Percentiles rank a stretch among this genome's conserved stretches.
phyloP scores from a whole-genome alignment of 495 filamentous ascomycete species.

The Choiromyces venosus region DNA sequence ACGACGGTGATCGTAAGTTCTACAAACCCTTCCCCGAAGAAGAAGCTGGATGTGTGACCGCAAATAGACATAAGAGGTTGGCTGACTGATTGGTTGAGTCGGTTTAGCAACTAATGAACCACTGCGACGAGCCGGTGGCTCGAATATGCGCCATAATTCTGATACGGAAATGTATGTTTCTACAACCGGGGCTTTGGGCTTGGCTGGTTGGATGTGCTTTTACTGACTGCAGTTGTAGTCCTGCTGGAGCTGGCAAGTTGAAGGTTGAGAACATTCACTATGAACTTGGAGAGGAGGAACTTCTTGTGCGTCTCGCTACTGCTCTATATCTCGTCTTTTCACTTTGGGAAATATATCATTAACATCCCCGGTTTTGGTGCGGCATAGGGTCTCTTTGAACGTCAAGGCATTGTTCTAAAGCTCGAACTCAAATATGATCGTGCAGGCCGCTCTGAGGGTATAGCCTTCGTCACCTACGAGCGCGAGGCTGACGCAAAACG shows the following conservation, averaged over 20 bases:
- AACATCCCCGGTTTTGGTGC: slow-evolving; percentile 5
- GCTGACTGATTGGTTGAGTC: slow-evolving; percentile 46
- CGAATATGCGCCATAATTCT: background rate
- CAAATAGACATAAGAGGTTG: slow-evolving; percentile 49
- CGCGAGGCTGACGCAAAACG: slow-evolving; percentile 60
- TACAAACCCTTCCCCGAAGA: slow-evolving; percentile 36
- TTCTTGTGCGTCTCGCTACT: slow-evolving; percentile 55
- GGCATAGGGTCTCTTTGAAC: slow-evolving; percentile 67
- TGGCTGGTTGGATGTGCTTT: slow-evolving; percentile 5
- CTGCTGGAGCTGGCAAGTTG: slow-evolving; percentile 56
- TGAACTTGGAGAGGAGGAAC: slow-evolving; percentile 79
- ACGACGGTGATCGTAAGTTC: slow-evolving; percentile 35
- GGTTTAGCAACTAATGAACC: background rate
- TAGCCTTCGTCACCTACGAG: slow-evolving; percentile 77
- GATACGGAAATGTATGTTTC: background rate
- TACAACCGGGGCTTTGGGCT: slow-evolving; percentile 16
- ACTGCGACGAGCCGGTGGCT: background rate
- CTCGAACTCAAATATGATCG: slow-evolving; percentile 79
- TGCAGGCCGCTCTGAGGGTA: slow-evolving; percentile 80
- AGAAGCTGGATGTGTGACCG: slow-evolving; percentile 36
- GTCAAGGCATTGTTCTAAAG: slow-evolving; percentile 66
- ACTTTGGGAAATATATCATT: slow-evolving; percentile 11
- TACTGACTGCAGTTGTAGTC: slow-evolving; percentile 29
- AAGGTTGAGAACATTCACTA: slow-evolving; percentile 91
- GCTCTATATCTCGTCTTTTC: background rate